Evolutionary conservation across 257 asterid genomes (phyloP).

Genomic region (Paraleonurus japonicus): DNA sequence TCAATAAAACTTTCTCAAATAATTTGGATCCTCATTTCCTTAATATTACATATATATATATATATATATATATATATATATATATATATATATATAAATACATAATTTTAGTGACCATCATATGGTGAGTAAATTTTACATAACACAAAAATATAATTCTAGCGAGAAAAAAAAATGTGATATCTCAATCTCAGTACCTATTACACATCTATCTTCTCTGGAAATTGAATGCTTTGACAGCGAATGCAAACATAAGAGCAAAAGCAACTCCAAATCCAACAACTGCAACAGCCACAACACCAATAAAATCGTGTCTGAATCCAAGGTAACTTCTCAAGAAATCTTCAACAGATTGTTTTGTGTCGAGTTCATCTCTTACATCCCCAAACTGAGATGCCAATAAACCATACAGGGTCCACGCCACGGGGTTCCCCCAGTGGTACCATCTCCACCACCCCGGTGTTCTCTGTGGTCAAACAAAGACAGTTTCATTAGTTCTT

Average conservation of each 20-base stretch:
- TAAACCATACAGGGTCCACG: constrained; percentile 44
- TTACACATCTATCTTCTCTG: constrained; percentile 22
- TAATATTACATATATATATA: not conserved
- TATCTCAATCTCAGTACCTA: not conserved
- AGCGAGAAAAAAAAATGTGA: not conserved
- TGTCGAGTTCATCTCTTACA: constrained; percentile 14
- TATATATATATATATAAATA: too few relatives aligned
- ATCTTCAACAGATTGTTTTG: constrained; percentile 18
- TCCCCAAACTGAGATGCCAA: constrained; percentile 40
- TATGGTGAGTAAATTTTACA: not conserved
- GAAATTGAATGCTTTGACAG: constrained; percentile 29
- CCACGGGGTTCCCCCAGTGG: constrained; percentile 43
- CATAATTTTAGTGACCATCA: too few relatives aligned
- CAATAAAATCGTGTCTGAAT: constrained; percentile 28
- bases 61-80: too few relatives aligned
- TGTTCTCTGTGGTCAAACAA: constrained; percentile 17
- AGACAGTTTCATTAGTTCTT: not conserved
- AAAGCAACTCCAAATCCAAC: constrained; percentile 27
- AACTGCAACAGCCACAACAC: constrained; percentile 25
- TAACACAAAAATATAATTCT: not conserved
- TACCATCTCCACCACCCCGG: constrained; percentile 50
- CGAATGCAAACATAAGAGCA: constrained; percentile 24
- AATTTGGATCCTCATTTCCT: not conserved
- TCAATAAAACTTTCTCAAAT: too few relatives aligned
- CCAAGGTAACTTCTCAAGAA: constrained; percentile 29